Evolutionary conservation across 2,329 filamentous ascomycete species (phyloP).

Genomic region (Chaetothyriales sp.): DNA sequence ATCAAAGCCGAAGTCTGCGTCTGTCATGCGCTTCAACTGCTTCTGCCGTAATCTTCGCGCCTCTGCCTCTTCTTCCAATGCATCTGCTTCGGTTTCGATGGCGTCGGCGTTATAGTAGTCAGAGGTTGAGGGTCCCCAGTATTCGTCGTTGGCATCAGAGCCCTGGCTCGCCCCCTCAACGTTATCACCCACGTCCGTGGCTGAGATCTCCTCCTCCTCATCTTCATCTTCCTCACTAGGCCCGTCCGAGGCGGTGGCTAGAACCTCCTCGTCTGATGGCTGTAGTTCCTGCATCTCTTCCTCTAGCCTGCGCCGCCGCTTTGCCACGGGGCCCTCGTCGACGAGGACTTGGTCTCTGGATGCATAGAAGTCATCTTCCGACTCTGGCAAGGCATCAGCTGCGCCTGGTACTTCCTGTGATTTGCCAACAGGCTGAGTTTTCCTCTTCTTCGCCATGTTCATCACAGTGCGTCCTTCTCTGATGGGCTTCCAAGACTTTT

Average conservation of each 20-base stretch:
- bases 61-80: slow-evolving; percentile 82
- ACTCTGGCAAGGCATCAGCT: slow-evolving; percentile 72
- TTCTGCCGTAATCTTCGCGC: slow-evolving; percentile 80
- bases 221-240: slow-evolving; percentile 26
- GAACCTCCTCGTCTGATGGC: slow-evolving; percentile 49
- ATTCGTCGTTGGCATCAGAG: slow-evolving; percentile 45
- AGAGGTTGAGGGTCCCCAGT: slow-evolving; percentile 76
- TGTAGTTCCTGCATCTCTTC: slow-evolving; percentile 47
- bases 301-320: slow-evolving; percentile 56
- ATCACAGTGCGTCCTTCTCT: neutral
- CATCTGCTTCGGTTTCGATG: slow-evolving; percentile 57
- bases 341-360: slow-evolving; percentile 76
- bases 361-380: slow-evolving; percentile 84
- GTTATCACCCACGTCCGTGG: slow-evolving; percentile 33
- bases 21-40: slow-evolving; percentile 75
- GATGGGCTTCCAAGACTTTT: neutral
- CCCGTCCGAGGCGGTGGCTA: slow-evolving; percentile 37
- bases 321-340: slow-evolving; percentile 65
- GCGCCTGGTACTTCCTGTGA: slow-evolving; percentile 24
- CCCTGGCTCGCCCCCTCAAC: slow-evolving; percentile 32
- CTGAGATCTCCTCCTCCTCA: slow-evolving; percentile 36
- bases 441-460: slow-evolving; percentile 52
- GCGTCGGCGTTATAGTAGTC: slow-evolving; percentile 88
- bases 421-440: slow-evolving; percentile 1
- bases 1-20: slow-evolving; percentile 87